These are phyloP conservation scores for Auriculariales sp. DNA, from an alignment of 768 basidiomycete species.

Conservation along the genomic window DNA sequence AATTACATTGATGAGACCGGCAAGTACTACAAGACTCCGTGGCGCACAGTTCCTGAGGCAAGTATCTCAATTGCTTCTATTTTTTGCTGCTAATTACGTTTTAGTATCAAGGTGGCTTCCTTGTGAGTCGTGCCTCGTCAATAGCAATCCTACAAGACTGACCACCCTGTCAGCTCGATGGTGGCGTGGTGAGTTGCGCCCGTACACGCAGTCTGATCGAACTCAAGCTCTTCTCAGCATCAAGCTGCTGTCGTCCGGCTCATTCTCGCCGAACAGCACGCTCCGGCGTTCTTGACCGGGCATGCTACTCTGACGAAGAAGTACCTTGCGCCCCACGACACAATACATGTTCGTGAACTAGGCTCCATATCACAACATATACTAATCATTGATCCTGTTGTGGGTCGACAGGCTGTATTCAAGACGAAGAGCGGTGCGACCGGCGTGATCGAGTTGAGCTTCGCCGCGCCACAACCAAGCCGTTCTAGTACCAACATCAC, in stretches of 20 bases:
- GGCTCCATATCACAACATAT: too few relatives aligned
- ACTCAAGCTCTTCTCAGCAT: constrained; percentile 28
- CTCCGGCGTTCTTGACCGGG: constrained; percentile 41
- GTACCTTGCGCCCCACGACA: constrained; percentile 68
- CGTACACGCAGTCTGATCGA: constrained; percentile 2
- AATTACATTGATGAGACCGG: constrained; percentile 43
- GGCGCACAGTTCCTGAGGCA: constrained; percentile 73
- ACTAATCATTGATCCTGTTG: too few relatives aligned
- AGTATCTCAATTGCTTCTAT: constrained; percentile 14
- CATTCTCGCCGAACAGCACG: constrained; percentile 38
- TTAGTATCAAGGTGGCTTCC: constrained; percentile 69
- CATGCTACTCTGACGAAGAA: constrained; percentile 55
- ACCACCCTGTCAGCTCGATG: constrained; percentile 42
- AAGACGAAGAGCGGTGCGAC: constrained; percentile 33
- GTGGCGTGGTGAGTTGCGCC: constrained; percentile 47
- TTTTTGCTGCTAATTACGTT: constrained; percentile 2
- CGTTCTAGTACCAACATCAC: constrained; percentile 23
- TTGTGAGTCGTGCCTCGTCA: constrained; percentile 32
- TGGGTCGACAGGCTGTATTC: constrained; percentile 31
- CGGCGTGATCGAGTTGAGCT: constrained; percentile 51
- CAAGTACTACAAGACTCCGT: constrained; percentile 71
- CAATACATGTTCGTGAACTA: too few relatives aligned
- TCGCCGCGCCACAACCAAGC: constrained; percentile 36
- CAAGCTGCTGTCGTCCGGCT: constrained; percentile 47
- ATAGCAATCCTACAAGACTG: background rate